These are phyloP conservation scores for Pyrus communis DNA, from an alignment of 306 rosid genomes.

Conservation along the genomic window DNA sequence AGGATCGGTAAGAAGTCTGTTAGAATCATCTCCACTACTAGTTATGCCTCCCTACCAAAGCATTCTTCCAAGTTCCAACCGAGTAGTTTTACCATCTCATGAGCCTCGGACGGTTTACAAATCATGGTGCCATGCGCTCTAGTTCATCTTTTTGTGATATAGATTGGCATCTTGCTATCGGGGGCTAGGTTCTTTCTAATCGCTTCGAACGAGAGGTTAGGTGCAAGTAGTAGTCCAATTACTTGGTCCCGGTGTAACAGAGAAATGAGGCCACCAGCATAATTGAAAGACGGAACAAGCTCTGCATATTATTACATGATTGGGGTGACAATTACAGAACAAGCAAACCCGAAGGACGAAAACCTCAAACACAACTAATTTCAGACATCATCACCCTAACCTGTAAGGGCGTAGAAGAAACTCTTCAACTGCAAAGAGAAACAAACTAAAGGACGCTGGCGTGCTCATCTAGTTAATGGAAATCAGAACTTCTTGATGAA, in stretches of 20 bases:
- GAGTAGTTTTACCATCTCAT: no score
- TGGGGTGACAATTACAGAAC: neutral
- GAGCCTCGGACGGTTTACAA: no score
- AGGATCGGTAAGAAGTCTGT: no score
- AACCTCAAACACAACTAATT: neutral
- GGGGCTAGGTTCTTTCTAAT: no score
- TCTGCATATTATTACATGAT: neutral
- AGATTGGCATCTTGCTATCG: no score
- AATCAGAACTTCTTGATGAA: slow-evolving; percentile 55
- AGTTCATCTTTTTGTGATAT: no score
- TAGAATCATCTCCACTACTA: no score
- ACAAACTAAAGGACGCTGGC: neutral
- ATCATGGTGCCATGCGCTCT: no score
- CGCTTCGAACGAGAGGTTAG: no score
- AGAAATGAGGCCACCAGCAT: neutral
- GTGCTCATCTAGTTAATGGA: neutral
- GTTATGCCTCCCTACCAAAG: no score
- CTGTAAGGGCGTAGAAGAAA: neutral
- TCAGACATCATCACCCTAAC: neutral
- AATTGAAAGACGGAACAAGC: neutral
- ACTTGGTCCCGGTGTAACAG: no score
- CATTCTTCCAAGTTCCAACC: no score
- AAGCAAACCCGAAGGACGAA: neutral
- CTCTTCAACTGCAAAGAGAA: neutral
- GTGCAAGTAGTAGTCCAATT: neutral